Percentiles rank a stretch among this genome's conserved stretches.
These are phyloP conservation scores for Ramaria sp. DNA, from an alignment of 768 basidiomycete genomes.

Conservation along the genomic window DNA sequence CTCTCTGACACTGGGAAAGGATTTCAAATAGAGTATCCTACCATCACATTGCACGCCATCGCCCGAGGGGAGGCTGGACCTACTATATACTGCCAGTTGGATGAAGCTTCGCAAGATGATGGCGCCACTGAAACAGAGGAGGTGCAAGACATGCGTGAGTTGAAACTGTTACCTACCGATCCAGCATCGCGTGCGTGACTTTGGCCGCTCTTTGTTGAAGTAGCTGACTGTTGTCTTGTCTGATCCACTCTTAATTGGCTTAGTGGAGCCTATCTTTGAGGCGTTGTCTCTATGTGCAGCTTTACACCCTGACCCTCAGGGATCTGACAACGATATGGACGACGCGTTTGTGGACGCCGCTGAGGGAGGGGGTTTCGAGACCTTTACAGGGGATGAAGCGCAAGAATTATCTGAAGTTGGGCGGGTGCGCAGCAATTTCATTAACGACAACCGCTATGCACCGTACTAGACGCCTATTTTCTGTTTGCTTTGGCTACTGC, in stretches of 20 bases:
- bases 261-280: constrained; percentile 81
- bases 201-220: neutral
- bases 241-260: neutral
- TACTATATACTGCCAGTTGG: constrained; percentile 89
- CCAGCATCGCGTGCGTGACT: constrained; percentile 45
- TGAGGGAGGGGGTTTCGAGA: constrained; percentile 24
- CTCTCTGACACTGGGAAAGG: constrained; percentile 59
- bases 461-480: constrained; percentile 64
- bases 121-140: constrained; percentile 29
- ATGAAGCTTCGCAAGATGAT: constrained; percentile 41
- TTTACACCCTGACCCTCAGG: constrained; percentile 62
- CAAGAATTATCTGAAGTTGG: constrained; percentile 81
- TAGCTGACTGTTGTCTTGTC: neutral
- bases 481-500: constrained; percentile 15
- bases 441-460: constrained; percentile 63
- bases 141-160: constrained; percentile 60
- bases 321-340: constrained; percentile 27
- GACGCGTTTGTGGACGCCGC: constrained; percentile 47
- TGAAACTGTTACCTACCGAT: constrained; percentile 61
- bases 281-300: constrained; percentile 79
- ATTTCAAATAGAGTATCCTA: constrained; percentile 79
- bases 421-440: constrained; percentile 88
- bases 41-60: constrained; percentile 89
- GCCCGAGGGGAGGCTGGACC: constrained; percentile 58
- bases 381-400: constrained; percentile 49